A percentile compares a stretch with the other conserved stretches of the same genome.
These are phyloP conservation scores for Eucalyptus cloeziana DNA, from an alignment of 345 rosid genomes.

Conservation along the genomic window DNA sequence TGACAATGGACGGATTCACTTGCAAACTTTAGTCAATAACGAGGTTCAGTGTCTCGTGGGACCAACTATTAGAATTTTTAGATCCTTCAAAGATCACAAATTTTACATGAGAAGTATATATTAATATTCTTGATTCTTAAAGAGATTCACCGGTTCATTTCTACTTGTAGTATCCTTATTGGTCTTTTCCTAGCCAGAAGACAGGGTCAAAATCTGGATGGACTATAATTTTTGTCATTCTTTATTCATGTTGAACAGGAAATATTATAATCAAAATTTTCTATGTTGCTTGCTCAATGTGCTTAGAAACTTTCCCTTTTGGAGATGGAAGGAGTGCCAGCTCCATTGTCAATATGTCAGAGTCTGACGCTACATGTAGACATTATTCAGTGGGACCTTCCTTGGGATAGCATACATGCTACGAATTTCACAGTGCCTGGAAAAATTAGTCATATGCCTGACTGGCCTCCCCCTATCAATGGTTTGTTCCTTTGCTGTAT, in stretches of 20 bases:
- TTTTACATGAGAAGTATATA: too few species aligned
- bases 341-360: not conserved
- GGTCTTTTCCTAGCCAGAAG: not conserved
- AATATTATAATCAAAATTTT: not conserved
- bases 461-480: not conserved
- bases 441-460: not conserved
- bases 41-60: too few species aligned
- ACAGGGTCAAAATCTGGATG: not conserved
- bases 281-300: not conserved
- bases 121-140: too few species aligned
- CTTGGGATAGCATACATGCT: not conserved
- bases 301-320: not conserved
- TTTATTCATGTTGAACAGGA: not conserved
- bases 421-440: not conserved
- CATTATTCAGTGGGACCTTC: not conserved
- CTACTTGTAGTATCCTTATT: too few species aligned
- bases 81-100: too few species aligned
- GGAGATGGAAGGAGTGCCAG: not conserved
- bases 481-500: not conserved
- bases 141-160: too few species aligned
- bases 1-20: too few species aligned
- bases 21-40: too few species aligned
- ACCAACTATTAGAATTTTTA: too few species aligned
- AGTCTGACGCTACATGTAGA: not conserved
- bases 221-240: not conserved